Base-by-base conservation (phyloP, 805 yeast species). In the Grigorovia jiainica region DNA sequence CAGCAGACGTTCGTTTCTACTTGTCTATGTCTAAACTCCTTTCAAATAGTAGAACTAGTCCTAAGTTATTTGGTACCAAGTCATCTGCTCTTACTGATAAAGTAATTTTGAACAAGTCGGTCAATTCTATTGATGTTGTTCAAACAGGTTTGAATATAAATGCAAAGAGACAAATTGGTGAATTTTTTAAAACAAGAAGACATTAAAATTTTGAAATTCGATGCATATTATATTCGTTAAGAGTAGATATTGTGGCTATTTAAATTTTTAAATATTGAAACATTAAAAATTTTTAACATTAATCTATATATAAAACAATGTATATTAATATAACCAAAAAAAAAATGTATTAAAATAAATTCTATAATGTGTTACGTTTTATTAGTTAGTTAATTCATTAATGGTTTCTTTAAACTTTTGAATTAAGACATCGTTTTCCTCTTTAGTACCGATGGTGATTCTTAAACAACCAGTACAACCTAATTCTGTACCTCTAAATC, bases 391-490 rank as follows among this genome's bases (percentile, higher is more conserved):
- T 23, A 47, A 38, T 29, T 41, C 34, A 8, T 24, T 34, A 29
- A 70, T 48, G 5, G 63, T 60, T 27, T 57, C 55, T 31, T 53
- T 50, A 36, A 86, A 67, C 54, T 72, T 76, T 31, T 67, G 54
- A 7, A 89, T 55, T 39, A 92, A 61, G 7, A 53, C 45, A 37
- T 66, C 60, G 53, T 87, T 90, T 63, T 92, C 97, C 42, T 73
- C 76, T 20, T 61, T 65, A 0, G 95, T 87, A 15, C 98, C 98
- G 27, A 92, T 68, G 1, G 97, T 84, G 19, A 89, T 74, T 63
- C 98, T 76, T 40, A 92, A 66, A 38, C 87, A 86, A 25, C 98
- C 98, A 4, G 67, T 66, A 59, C 98, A 92, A 31, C 95, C 95
- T 36, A 79, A 72, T 65, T 92, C 98, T 29, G 68, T 75, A 24